These are phyloP conservation scores for Yarrowia sp. DNA, from an alignment of 805 yeast species.

Conservation along the genomic window DNA sequence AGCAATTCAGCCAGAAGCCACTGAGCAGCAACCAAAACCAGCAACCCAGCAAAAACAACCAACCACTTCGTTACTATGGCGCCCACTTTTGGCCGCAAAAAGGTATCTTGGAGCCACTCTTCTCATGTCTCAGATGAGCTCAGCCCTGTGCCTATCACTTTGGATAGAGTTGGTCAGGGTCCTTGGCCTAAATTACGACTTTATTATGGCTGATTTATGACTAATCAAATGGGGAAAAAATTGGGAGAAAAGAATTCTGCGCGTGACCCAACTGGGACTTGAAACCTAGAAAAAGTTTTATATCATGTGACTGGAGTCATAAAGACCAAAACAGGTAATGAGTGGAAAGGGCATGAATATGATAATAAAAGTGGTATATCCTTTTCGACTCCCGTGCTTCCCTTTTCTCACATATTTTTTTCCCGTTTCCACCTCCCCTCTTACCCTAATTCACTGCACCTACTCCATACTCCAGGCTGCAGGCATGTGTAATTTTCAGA, in stretches of 20 bases:
- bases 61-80: too few species aligned
- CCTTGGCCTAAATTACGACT: background rate
- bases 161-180: background rate
- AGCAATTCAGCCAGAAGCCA: background rate
- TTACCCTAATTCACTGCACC: slow-evolving; percentile 13
- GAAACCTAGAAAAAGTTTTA: background rate
- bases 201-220: too few species aligned
- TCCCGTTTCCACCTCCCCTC: background rate
- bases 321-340: too few species aligned
- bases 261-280: background rate
- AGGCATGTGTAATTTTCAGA: slow-evolving; percentile 7
- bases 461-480: slow-evolving; percentile 1
- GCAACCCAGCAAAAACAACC: background rate
- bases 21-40: background rate
- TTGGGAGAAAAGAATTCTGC: background rate
- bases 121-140: background rate
- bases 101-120: background rate
- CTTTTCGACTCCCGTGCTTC: too few species aligned
- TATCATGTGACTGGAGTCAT: slow-evolving; percentile 3
- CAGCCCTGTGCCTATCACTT: background rate
- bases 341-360: background rate
- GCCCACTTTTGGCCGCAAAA: too few species aligned
- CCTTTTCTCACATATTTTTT: background rate
- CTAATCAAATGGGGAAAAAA: too few species aligned
- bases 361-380: too few species aligned